A percentile compares a stretch with the other conserved stretches of the same genome.
phyloP scores from a whole-genome alignment of 345 rosid species.

The Gossypium rotundifolium region DNA sequence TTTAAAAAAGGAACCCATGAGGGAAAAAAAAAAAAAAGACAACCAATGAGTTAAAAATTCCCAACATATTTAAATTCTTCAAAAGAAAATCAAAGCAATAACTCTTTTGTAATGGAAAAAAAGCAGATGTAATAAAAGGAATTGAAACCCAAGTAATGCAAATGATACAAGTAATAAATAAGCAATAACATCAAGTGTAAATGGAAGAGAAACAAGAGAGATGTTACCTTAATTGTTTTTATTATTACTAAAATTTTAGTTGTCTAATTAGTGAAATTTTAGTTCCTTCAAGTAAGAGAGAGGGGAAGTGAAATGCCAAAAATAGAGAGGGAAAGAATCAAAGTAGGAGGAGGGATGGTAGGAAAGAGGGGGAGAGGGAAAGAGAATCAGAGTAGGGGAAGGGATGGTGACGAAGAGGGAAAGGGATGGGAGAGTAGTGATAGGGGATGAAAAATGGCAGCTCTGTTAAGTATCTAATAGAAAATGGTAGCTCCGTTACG shows the following conservation, averaged over 20 bases:
- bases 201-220: not conserved
- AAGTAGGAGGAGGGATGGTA: too few relatives aligned
- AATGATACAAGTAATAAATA: slow-evolving; percentile 2
- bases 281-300: slow-evolving; percentile 9
- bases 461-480: too few relatives aligned
- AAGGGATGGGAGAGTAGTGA: too few relatives aligned
- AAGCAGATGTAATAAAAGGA: not conserved
- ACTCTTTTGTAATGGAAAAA: not conserved
- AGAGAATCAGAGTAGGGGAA: too few relatives aligned
- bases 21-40: slow-evolving; percentile 3
- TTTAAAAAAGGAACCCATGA: not conserved
- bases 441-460: too few relatives aligned
- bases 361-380: too few relatives aligned
- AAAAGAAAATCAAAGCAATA: not conserved
- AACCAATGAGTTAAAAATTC: slow-evolving; percentile 12
- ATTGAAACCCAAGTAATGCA: slow-evolving; percentile 10
- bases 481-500: too few relatives aligned
- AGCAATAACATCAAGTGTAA: not conserved
- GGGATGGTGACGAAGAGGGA: too few relatives aligned
- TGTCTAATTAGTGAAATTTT: not conserved
- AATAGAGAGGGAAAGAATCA: slow-evolving; percentile 12
- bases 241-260: not conserved
- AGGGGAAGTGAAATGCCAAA: slow-evolving; percentile 21
- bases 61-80: slow-evolving; percentile 8
- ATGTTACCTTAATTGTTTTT: not conserved